phyloP scores from a whole-genome alignment of 2,329 filamentous ascomycete genomes.

The Pseudogymnoascus sp. region DNA sequence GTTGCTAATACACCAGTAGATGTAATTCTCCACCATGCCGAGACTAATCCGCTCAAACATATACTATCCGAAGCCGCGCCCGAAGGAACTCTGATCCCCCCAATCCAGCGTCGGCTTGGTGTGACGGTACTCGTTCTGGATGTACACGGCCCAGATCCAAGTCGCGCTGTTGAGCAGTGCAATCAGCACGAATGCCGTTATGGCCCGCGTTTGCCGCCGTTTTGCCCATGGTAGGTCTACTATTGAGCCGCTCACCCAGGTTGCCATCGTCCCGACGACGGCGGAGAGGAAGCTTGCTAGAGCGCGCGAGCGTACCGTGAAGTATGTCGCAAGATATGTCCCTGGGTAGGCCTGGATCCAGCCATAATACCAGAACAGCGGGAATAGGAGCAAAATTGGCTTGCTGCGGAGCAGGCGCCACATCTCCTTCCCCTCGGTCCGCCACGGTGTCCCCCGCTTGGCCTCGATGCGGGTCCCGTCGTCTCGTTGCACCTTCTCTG shows the following conservation, averaged over 20 bases:
- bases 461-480: constrained; percentile 33
- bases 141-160: constrained; percentile 39
- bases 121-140: constrained; percentile 38
- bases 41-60: constrained; percentile 33
- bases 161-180: constrained; percentile 34
- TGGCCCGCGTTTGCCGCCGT: constrained; percentile 32
- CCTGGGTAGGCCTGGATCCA: constrained; percentile 34
- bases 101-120: constrained; percentile 36
- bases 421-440: constrained; percentile 29
- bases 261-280: constrained; percentile 20
- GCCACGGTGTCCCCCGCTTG: constrained; percentile 24
- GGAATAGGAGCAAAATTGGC: constrained; percentile 30
- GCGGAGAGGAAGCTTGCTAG: constrained; percentile 26
- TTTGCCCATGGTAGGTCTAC: constrained; percentile 33
- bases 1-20: constrained; percentile 40
- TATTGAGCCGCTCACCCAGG: constrained; percentile 30
- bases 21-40: constrained; percentile 35
- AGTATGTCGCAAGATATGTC: constrained; percentile 35
- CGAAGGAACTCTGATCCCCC: constrained; percentile 32
- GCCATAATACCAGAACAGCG: constrained; percentile 30
- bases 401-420: constrained; percentile 28
- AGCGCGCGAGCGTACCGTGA: constrained; percentile 34
- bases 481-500: constrained; percentile 35
- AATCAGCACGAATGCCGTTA: constrained; percentile 33
- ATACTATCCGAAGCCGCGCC: constrained; percentile 35